Conservation (phyloP, 2,329 filamentous ascomycete genomes). For the Fusarium torulosum region DNA sequence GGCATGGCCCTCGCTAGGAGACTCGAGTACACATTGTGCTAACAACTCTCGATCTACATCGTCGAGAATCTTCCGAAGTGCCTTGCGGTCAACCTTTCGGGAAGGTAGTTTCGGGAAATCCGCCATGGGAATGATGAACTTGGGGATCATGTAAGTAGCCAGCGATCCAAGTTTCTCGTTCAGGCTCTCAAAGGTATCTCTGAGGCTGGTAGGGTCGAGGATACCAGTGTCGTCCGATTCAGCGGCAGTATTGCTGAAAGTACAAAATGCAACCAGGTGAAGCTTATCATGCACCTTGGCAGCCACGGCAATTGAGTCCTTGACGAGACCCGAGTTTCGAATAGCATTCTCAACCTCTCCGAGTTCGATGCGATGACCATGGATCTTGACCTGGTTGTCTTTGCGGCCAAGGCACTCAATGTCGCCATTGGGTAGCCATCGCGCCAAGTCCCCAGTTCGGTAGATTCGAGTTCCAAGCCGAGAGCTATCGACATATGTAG, state of each 20-base stretch:
- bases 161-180: neutral
- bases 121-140: neutral
- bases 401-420: constrained; percentile 41
- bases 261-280: neutral
- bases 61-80: neutral
- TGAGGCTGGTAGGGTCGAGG: neutral
- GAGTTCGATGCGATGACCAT: constrained; percentile 47
- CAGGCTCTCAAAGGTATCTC: neutral
- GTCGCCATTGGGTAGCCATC: constrained; percentile 36
- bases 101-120: constrained; percentile 1
- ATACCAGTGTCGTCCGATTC: neutral
- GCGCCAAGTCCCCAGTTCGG: constrained; percentile 35
- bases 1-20: neutral
- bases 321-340: neutral
- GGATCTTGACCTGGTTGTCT: constrained; percentile 48
- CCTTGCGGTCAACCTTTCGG: constrained; percentile 2
- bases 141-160: constrained; percentile 1
- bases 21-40: neutral
- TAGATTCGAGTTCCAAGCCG: neutral
- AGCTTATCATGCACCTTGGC: neutral
- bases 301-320: neutral
- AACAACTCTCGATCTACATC: neutral
- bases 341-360: constrained; percentile 45
- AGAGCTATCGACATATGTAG: neutral
- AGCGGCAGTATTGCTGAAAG: neutral